These are phyloP conservation scores for Pichia manshurica DNA, from an alignment of 805 yeast species.

Conservation along the genomic window DNA sequence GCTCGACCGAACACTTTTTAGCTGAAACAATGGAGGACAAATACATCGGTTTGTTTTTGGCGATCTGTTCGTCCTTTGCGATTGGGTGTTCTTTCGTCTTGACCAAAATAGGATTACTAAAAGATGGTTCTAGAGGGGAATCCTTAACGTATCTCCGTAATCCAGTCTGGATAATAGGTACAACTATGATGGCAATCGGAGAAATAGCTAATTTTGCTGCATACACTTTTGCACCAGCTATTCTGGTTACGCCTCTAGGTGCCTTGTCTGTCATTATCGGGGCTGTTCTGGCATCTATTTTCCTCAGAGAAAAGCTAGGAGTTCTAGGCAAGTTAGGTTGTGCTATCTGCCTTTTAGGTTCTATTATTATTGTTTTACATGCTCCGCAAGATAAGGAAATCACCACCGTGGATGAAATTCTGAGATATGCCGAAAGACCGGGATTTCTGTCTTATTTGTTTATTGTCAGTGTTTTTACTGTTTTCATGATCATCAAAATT, in stretches of 20 bases:
- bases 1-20: too few relatives aligned
- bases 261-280: slow-evolving; percentile 89
- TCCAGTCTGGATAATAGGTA: slow-evolving; percentile 95
- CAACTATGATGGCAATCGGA: slow-evolving; percentile 84
- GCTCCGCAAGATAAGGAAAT: slow-evolving; percentile 95
- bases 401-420: slow-evolving; percentile 80
- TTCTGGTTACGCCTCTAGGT: slow-evolving; percentile 86
- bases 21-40: slow-evolving; percentile 76
- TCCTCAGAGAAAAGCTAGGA: slow-evolving; percentile 82
- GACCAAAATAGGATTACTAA: slow-evolving; percentile 77
- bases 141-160: slow-evolving; percentile 74
- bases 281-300: slow-evolving; percentile 81
- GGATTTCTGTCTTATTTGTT: slow-evolving; percentile 64
- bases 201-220: slow-evolving; percentile 93
- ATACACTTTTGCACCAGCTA: slow-evolving; percentile 91
- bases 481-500: slow-evolving; percentile 74
- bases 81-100: slow-evolving; percentile 87
- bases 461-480: slow-evolving; percentile 58
- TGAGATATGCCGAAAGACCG: slow-evolving; percentile 73
- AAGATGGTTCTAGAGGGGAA: slow-evolving; percentile 60
- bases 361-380: slow-evolving; percentile 80
- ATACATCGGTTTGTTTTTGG: slow-evolving; percentile 82
- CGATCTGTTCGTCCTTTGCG: slow-evolving; percentile 81
- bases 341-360: slow-evolving; percentile 82
- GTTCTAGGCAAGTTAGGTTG: slow-evolving; percentile 88